A percentile compares a stretch with the other conserved stretches of the same genome.
Conservation (phyloP, 2,329 filamentous ascomycete genomes). For the Sarocladium oryzae region DNA sequence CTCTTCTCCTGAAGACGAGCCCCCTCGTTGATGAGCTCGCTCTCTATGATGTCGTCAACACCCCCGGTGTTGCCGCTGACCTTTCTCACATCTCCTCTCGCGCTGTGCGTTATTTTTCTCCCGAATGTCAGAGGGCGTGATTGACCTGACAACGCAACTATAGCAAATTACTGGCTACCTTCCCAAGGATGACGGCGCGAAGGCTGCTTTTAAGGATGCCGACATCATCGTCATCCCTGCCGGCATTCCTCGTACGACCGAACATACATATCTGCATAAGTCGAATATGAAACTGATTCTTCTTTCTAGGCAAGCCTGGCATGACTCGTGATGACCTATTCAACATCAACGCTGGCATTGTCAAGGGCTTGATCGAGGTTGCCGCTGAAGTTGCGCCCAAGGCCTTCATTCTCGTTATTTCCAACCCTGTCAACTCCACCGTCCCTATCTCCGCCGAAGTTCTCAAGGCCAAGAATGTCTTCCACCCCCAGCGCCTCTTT, state of each 20-base stretch:
- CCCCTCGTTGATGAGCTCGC: slow-evolving; percentile 86
- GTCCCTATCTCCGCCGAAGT: slow-evolving; percentile 97
- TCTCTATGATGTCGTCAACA: slow-evolving; percentile 99
- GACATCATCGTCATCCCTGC: slow-evolving; percentile 97
- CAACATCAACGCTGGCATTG: slow-evolving; percentile 99
- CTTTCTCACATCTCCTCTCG: slow-evolving; percentile 93
- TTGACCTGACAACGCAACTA: slow-evolving; percentile 21
- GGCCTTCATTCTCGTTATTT: slow-evolving; percentile 93
- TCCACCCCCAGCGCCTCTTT: slow-evolving; percentile 92
- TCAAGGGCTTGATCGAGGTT: slow-evolving; percentile 85
- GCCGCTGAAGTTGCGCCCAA: slow-evolving; percentile 85
- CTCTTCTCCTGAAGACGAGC: slow-evolving; percentile 87
- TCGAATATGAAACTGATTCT: slow-evolving; percentile 12
- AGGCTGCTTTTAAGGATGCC: slow-evolving; percentile 82
- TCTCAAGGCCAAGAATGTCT: slow-evolving; percentile 86
- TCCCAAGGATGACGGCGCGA: slow-evolving; percentile 77
- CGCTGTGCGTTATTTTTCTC: slow-evolving; percentile 49
- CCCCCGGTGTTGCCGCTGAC: slow-evolving; percentile 90
- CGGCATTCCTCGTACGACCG: slow-evolving; percentile 80
- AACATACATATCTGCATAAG: not conserved
- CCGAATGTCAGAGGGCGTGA: not conserved
- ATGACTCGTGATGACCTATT: slow-evolving; percentile 99
- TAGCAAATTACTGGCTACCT: slow-evolving; percentile 86
- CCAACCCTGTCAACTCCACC: slow-evolving; percentile 98
- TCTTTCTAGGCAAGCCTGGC: slow-evolving; percentile 77